Evolutionary conservation across 108 stramenopile species (phyloP).

Genomic region (Nitzschia inconspicua): DNA sequence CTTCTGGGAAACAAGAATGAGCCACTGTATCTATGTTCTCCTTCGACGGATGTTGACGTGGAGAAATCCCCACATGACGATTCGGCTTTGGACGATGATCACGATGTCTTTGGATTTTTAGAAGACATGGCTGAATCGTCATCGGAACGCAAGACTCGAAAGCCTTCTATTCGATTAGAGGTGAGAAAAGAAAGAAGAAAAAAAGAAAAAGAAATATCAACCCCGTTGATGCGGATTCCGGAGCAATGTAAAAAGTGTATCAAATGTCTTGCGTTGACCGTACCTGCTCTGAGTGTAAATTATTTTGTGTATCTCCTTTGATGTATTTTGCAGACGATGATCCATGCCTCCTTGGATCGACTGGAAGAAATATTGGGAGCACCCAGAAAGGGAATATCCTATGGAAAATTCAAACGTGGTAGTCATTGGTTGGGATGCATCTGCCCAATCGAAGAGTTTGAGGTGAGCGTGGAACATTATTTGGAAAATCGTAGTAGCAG

Average conservation of each 20-base stretch:
- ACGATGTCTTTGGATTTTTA: constrained; percentile 36
- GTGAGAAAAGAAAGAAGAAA: not conserved
- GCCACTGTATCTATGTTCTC: constrained; percentile 32
- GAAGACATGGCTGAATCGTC: not conserved
- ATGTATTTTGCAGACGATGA: constrained; percentile 30
- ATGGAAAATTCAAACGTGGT: constrained; percentile 22
- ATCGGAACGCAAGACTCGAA: not conserved
- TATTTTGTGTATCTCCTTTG: too few species aligned
- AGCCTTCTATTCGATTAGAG: not conserved
- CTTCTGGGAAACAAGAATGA: constrained; percentile 44
- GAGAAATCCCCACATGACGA: not conserved
- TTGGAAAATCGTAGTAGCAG: too few species aligned
- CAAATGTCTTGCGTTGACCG: too few species aligned
- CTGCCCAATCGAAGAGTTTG: constrained; percentile 42
- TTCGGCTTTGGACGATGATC: not conserved
- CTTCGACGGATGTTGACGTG: not conserved
- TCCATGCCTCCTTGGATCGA: constrained; percentile 48
- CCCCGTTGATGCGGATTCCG: too few species aligned
- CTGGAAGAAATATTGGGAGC: constrained; percentile 43
- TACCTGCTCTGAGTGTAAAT: too few species aligned
- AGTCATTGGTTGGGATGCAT: constrained; percentile 42
- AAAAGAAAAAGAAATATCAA: not conserved
- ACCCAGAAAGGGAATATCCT: not conserved
- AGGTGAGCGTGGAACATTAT: constrained; percentile 10
- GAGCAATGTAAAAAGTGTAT: too few species aligned